phyloP scores from a whole-genome alignment of 2,329 filamentous ascomycete species.

The Rutstroemia sp. region DNA sequence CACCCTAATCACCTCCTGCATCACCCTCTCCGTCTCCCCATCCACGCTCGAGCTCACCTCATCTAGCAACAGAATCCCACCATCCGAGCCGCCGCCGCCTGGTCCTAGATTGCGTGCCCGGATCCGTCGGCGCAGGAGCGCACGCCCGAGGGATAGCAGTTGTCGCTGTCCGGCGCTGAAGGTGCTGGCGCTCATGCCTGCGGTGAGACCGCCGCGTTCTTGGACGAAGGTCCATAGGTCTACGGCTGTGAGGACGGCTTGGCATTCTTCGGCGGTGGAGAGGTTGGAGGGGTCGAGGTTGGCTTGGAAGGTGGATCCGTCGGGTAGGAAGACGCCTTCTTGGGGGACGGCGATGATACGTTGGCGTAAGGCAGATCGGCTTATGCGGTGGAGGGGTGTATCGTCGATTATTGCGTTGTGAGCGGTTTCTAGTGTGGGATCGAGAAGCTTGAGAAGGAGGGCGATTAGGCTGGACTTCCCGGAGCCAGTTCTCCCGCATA shows the following conservation, averaged over 20 bases:
- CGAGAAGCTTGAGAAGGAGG: conserved; percentile 34
- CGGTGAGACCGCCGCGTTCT: conserved; percentile 32
- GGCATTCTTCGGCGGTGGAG: conserved; percentile 21
- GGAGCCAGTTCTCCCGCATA: conserved; percentile 23
- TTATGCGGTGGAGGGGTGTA: conserved; percentile 31
- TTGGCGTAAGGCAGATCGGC: conserved; percentile 37
- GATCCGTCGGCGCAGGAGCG: conserved; percentile 32
- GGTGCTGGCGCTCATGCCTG: conserved; percentile 26
- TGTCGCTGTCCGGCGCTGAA: conserved; percentile 42
- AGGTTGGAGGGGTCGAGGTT: conserved; percentile 38
- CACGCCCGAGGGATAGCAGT: conserved; percentile 40
- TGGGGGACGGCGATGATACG: conserved; percentile 47
- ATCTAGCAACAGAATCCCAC: conserved; percentile 31
- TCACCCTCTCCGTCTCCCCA: conserved; percentile 44
- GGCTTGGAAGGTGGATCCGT: conserved; percentile 33
- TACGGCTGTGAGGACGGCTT: conserved; percentile 8
- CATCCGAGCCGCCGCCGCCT: conserved; percentile 16
- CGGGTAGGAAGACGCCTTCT: conserved; percentile 45
- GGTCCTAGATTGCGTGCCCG: conserved; percentile 12
- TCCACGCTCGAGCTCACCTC: conserved; percentile 25
- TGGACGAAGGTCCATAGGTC: conserved; percentile 11
- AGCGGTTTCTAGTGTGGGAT: conserved; percentile 18
- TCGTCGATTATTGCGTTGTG: conserved; percentile 38
- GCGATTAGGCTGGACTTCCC: conserved; percentile 35
- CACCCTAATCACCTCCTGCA: conserved; percentile 46